Evolutionary conservation across 2,329 filamentous ascomycete species (phyloP).

Genomic region (Emergomyces pasteurianus): DNA sequence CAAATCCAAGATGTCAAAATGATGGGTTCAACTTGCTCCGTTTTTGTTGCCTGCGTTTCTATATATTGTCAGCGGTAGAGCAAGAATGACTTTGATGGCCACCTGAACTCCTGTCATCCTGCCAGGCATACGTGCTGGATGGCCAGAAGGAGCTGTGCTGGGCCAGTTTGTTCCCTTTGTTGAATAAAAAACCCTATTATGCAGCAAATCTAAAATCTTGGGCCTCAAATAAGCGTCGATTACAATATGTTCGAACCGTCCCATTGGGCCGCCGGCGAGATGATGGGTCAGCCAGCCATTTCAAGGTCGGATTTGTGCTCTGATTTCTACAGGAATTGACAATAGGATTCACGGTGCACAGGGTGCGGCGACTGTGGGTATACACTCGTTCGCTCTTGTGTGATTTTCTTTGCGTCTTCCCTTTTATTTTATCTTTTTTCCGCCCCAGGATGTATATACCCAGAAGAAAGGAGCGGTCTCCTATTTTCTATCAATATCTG

Average conservation of each 20-base stretch:
- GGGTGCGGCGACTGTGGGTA: background rate
- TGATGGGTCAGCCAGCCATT: background rate
- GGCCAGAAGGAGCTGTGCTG: background rate
- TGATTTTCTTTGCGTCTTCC: background rate
- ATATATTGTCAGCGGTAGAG: too few species aligned
- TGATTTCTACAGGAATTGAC: too few species aligned
- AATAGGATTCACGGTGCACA: background rate
- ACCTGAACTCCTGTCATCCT: background rate
- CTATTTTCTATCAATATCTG: too few species aligned
- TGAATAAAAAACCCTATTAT: too few species aligned
- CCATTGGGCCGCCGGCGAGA: too few species aligned
- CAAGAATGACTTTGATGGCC: background rate
- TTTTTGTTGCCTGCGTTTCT: too few species aligned
- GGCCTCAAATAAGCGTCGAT: background rate
- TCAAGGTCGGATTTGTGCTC: background rate
- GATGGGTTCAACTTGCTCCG: background rate
- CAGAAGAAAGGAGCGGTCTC: background rate
- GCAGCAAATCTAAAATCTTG: too few species aligned
- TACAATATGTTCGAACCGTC: background rate
- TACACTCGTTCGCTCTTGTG: background rate
- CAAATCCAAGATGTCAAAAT: too few species aligned
- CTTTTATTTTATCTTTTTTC: too few species aligned
- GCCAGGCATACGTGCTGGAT: background rate
- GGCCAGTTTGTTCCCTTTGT: background rate
- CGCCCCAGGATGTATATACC: too few species aligned